Evolutionary conservation across 208 protist genomes (phyloP), one percentile per base, ranked within the genome.

Genomic region (Leishmania tarentolae): DNA sequence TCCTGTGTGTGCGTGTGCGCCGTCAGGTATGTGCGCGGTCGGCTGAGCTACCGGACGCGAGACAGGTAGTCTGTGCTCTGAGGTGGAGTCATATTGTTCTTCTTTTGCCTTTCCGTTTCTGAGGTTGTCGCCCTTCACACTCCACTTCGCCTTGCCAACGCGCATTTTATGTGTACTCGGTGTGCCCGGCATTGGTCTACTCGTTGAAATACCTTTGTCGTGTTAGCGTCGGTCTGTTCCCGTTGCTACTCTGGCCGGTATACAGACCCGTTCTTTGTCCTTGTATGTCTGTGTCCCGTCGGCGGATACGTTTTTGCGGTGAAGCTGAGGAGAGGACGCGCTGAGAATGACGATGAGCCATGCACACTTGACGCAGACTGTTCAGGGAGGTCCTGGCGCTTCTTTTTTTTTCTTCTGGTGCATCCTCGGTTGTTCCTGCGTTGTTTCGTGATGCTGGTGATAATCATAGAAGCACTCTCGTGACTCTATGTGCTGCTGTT

Each of bases 301-400:
- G 17, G 17, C 28, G n/a, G n/a, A 74, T 59, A 83, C 50, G 82
- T 80, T 66, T 78, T 83, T 31, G 57, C 40, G 37, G 42, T 73
- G 50, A 4, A 21, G 50, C 28, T 63, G 15, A 35, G 4, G n/a
- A 9, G 57, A 15, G 31, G 57, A 28, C 28, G n/a, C 15, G n/a
- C 28, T 13, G 57, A 63, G 24, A 28, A 11, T 35, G 11, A 28
- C n/a, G 8, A 11, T 28, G 44, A 24, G 8, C 28, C n/a, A 63
- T 63, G 24, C 6, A 19, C 8, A 9, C 57, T 28, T 24, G 57
- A 31, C 28, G 57, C 7, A 35, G 57, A 28, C 31, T 6, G 3
- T 31, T 31, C 28, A 31, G 57, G 28, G 57, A 63, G 28, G 3
- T 63, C 28, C 28, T 31, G 24, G n/a, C 31, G 57, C 57, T 35